These are phyloP conservation scores for Anthracocystis setariae DNA, from an alignment of 1,284 basidiomycete species.

Conservation along the genomic window DNA sequence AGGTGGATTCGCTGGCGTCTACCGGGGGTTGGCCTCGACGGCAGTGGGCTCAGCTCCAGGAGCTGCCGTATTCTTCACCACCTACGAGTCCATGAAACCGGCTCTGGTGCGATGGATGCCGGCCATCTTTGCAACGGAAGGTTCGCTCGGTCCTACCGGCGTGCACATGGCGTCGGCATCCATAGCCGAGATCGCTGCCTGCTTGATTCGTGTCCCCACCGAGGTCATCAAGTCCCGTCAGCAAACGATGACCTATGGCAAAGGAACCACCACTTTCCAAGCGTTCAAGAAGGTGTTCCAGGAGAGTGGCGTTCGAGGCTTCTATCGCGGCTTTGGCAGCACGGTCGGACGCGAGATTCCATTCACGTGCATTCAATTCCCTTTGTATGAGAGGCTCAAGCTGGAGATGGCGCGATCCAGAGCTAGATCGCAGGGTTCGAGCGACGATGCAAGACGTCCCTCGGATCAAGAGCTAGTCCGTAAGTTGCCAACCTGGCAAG, in stretches of 20 bases:
- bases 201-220: conserved; percentile 90
- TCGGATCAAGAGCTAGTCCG: conserved; percentile 45
- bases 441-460: not conserved
- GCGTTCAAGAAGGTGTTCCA: conserved; percentile 71
- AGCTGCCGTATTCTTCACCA: conserved; percentile 93
- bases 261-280: conserved; percentile 70
- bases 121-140: conserved; percentile 25
- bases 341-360: conserved; percentile 90
- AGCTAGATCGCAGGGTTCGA: conserved; percentile 2
- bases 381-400: conserved; percentile 92
- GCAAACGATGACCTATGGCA: conserved; percentile 79
- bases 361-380: conserved; percentile 97
- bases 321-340: conserved; percentile 82
- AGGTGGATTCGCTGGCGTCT: conserved; percentile 91
- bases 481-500: conserved; percentile 79
- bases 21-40: conserved; percentile 93
- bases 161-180: conserved; percentile 69
- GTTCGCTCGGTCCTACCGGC: conserved; percentile 52
- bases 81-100: conserved; percentile 89
- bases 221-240: conserved; percentile 90
- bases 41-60: conserved; percentile 95
- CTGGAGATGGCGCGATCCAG: conserved; percentile 48
- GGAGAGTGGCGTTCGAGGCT: conserved; percentile 76
- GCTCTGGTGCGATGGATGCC: conserved; percentile 54
- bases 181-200: conserved; percentile 74